Percentiles rank a stretch among this genome's conserved stretches.
phyloP scores from a whole-genome alignment of 139 green algal species.

The Protoeuglena noctilucae region DNA sequence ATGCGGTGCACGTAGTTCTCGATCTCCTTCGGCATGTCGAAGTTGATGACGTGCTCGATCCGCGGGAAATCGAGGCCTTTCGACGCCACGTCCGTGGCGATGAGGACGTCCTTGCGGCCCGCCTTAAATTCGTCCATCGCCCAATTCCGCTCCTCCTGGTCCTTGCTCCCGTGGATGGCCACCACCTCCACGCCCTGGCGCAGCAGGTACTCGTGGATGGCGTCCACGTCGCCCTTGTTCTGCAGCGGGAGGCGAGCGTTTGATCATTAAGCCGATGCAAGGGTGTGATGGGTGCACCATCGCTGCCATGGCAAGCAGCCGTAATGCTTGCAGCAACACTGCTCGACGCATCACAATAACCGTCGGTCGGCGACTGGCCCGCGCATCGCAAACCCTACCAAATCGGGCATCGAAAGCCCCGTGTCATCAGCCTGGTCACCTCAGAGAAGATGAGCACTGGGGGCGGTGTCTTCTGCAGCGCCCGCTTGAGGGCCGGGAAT shows the following conservation, averaged over 20 bases:
- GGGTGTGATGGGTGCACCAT: no score
- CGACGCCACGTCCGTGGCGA: slow-evolving; percentile 89
- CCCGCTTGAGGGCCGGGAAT: slow-evolving; percentile 85
- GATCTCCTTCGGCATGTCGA: slow-evolving; percentile 97
- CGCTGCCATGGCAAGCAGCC: no score
- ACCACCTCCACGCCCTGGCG: slow-evolving; percentile 89
- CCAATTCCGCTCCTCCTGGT: slow-evolving; percentile 75
- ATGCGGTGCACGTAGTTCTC: slow-evolving; percentile 96
- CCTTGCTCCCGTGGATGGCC: slow-evolving; percentile 87
- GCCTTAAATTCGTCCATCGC: slow-evolving; percentile 85
- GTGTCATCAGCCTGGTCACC: no score
- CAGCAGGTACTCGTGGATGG: slow-evolving; percentile 86
- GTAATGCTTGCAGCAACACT: no score
- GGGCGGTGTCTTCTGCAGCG: slow-evolving; percentile 92
- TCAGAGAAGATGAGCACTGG: slow-evolving; percentile 95
- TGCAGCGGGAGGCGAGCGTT: no score
- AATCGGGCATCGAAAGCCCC: no score
- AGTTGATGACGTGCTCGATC: slow-evolving; percentile 98
- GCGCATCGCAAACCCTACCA: no score
- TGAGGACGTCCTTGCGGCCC: slow-evolving; percentile 79
- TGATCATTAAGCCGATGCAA: no score
- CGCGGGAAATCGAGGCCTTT: slow-evolving; percentile 82
- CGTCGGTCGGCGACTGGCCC: no score
- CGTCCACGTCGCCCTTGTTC: slow-evolving; percentile 93
- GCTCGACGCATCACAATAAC: no score